Evolutionary conservation across 2,329 filamentous ascomycete species (phyloP).

Genomic region (Camptophora hylomeconis): DNA sequence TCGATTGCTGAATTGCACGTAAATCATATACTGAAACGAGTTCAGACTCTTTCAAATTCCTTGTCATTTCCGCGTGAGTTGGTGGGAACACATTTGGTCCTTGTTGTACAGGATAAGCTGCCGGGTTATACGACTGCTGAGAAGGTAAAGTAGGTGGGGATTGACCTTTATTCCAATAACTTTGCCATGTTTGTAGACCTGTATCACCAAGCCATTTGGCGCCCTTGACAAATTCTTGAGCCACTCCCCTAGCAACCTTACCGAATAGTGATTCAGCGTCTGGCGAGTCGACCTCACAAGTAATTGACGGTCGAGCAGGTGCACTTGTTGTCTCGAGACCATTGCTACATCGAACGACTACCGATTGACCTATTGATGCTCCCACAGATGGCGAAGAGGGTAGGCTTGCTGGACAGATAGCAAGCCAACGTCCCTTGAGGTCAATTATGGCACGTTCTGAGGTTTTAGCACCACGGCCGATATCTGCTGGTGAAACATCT

Average conservation of each 20-base stretch:
- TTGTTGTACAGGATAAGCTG: slow-evolving; percentile 1
- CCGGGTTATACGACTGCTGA: slow-evolving; percentile 18
- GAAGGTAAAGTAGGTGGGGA: slow-evolving; percentile 20
- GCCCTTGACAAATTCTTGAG: slow-evolving; percentile 35
- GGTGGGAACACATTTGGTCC: slow-evolving; percentile 28
- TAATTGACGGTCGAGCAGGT: slow-evolving; percentile 28
- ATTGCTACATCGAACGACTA: slow-evolving; percentile 24
- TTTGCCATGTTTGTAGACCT: slow-evolving; percentile 37
- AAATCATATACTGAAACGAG: slow-evolving; percentile 34
- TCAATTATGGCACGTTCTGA: slow-evolving; percentile 22
- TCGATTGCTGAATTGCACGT: slow-evolving; percentile 27
- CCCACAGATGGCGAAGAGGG: slow-evolving; percentile 27
- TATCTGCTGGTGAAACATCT: slow-evolving; percentile 28
- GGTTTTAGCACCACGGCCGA: slow-evolving; percentile 18
- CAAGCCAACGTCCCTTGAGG: slow-evolving; percentile 34
- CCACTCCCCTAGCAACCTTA: slow-evolving; percentile 35
- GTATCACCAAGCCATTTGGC: slow-evolving; percentile 38
- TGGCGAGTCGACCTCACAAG: slow-evolving; percentile 32
- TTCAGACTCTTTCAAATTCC: slow-evolving; percentile 27
- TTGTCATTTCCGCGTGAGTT: slow-evolving; percentile 30
- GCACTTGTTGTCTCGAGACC: slow-evolving; percentile 31
- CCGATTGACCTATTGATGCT: slow-evolving; percentile 25
- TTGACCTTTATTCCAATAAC: slow-evolving; percentile 34
- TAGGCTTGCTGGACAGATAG: slow-evolving; percentile 29
- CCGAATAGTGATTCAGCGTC: slow-evolving; percentile 35